A percentile compares a stretch with the other conserved stretches of the same genome.
phyloP scores from a whole-genome alignment of 345 rosid species.

The Citrus medica region DNA sequence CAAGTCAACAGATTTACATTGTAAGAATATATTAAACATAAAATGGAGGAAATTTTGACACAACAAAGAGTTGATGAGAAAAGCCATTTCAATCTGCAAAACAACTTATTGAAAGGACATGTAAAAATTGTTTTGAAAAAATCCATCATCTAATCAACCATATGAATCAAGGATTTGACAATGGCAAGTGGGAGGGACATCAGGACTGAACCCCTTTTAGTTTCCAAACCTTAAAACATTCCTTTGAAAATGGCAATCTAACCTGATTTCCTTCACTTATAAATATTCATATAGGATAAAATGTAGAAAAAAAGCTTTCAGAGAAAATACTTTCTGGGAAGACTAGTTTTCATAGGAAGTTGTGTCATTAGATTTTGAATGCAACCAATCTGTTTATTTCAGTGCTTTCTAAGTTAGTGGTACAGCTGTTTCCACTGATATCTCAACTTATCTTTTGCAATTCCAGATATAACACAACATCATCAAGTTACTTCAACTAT shows the following conservation, averaged over 20 bases:
- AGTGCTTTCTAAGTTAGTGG: too few relatives aligned
- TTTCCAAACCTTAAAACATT: background rate
- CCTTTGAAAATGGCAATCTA: background rate
- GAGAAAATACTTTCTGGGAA: background rate
- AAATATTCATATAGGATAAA: background rate
- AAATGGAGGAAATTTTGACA: background rate
- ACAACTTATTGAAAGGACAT: background rate
- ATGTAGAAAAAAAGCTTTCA: background rate
- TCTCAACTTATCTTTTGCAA: background rate
- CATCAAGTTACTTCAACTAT: background rate
- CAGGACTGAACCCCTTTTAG: background rate
- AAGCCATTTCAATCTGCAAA: background rate
- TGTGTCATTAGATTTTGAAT: background rate
- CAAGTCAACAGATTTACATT: conserved; percentile 11
- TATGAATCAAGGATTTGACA: background rate
- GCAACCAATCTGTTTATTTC: background rate
- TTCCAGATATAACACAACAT: background rate
- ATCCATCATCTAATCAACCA: background rate
- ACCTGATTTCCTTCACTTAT: too few relatives aligned
- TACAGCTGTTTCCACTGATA: background rate
- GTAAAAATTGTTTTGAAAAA: background rate
- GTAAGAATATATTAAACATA: background rate
- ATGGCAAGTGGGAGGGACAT: background rate
- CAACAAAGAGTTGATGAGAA: background rate
- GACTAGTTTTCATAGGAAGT: background rate